Evolutionary conservation across 345 rosid genomes (phyloP).

Genomic region (Brassica rapa): DNA sequence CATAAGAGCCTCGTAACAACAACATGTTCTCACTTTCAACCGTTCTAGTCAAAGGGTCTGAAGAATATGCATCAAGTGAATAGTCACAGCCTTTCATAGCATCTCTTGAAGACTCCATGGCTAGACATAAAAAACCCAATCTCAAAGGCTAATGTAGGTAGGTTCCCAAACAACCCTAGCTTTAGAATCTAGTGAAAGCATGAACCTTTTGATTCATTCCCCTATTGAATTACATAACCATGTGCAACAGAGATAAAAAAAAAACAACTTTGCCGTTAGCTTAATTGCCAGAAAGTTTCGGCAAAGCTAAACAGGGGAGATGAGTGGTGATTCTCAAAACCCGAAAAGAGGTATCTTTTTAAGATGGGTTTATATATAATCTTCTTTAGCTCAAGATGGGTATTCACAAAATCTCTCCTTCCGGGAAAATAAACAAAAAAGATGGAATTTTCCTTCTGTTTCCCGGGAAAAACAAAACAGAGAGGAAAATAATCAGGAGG

Average conservation of each 20-base stretch:
- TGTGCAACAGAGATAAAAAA: slow-evolving; percentile 1
- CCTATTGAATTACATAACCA: not conserved
- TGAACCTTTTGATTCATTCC: slow-evolving; percentile 3
- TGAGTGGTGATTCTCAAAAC: not conserved
- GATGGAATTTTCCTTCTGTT: slow-evolving; percentile 16
- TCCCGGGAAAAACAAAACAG: slow-evolving; percentile 28
- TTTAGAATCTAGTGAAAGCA: not conserved
- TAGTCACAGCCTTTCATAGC: slow-evolving; percentile 46
- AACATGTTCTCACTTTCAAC: slow-evolving; percentile 41
- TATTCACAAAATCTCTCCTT: slow-evolving; percentile 28
- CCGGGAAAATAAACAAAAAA: not conserved
- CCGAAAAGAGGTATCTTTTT: slow-evolving; percentile 3
- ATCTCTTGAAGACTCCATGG: slow-evolving; percentile 58
- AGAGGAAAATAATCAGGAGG: slow-evolving; percentile 26
- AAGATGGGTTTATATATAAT: not conserved
- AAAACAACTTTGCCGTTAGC: not conserved
- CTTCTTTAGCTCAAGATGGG: not conserved
- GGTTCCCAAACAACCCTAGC: not conserved
- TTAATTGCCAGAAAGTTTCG: too few species aligned
- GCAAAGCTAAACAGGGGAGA: not conserved
- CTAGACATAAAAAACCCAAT: slow-evolving; percentile 35
- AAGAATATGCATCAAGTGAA: slow-evolving; percentile 26
- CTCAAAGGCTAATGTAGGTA: slow-evolving; percentile 21
- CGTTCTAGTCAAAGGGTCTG: slow-evolving; percentile 32
- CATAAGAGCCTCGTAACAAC: slow-evolving; percentile 49